Evolutionary conservation across 2,329 filamentous ascomycete genomes (phyloP).

Genomic region (Xylariaceae sp.): DNA sequence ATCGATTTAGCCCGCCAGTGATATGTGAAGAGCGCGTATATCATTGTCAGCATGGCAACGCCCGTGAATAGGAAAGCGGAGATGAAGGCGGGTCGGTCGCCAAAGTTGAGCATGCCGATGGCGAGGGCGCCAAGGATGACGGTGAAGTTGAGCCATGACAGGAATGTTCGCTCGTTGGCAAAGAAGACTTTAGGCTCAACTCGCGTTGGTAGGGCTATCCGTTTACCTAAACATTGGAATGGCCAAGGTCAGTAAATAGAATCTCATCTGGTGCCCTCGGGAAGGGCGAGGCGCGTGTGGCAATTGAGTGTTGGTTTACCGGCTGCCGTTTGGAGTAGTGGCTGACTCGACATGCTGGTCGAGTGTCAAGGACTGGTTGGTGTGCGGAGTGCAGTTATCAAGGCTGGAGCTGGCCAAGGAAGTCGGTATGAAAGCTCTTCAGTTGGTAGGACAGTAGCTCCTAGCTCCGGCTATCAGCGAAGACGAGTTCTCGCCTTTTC

Average conservation of each 20-base stretch:
- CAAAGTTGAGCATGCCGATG: constrained; percentile 96
- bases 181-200: constrained; percentile 99
- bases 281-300: neutral
- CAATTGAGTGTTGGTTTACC: constrained; percentile 47
- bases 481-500: neutral
- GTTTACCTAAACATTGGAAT: constrained; percentile 65
- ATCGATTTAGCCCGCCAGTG: constrained; percentile 97
- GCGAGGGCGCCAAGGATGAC: constrained; percentile 95
- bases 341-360: constrained; percentile 79
- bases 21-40: constrained; percentile 91
- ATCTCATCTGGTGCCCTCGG: neutral
- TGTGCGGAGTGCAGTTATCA: neutral
- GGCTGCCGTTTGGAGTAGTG: constrained; percentile 87
- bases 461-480: neutral
- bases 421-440: neutral
- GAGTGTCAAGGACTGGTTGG: neutral
- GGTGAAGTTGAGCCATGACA: constrained; percentile 99
- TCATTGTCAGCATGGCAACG: constrained; percentile 90
- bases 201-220: constrained; percentile 93
- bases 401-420: neutral
- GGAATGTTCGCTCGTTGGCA: constrained; percentile 97
- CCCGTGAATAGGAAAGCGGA: constrained; percentile 89
- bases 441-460: neutral
- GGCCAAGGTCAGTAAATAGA: constrained; percentile 1
- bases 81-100: constrained; percentile 89